These are phyloP conservation scores for Spencermartinsiella europaea DNA, from an alignment of 805 yeast genomes.

Conservation along the genomic window DNA sequence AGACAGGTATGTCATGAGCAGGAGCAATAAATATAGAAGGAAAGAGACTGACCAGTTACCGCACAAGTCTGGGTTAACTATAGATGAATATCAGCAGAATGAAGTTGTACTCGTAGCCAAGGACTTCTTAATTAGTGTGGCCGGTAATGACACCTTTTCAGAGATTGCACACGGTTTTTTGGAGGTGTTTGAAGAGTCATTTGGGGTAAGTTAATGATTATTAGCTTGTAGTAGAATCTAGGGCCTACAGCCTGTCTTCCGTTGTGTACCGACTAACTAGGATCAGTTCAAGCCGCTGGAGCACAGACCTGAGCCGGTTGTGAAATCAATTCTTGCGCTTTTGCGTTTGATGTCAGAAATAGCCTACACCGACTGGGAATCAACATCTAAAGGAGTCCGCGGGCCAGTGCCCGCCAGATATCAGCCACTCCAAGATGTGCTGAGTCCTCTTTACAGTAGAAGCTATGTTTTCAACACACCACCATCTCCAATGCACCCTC, in stretches of 20 bases:
- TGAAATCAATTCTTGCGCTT: constrained; percentile 13
- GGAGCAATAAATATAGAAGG: too few species aligned
- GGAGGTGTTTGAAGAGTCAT: constrained; percentile 8
- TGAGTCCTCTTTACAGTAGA: constrained; percentile 3
- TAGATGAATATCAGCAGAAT: constrained; percentile 14
- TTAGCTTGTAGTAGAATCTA: too few species aligned
- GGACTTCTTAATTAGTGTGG: constrained; percentile 11
- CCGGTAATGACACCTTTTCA: constrained; percentile 16
- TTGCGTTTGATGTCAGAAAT: constrained; percentile 14
- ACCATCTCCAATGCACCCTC: constrained; percentile 6
- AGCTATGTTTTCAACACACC: constrained; percentile 5
- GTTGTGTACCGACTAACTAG: too few species aligned
- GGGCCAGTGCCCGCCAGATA: not conserved
- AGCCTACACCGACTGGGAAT: constrained; percentile 18
- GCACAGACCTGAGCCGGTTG: constrained; percentile 4
- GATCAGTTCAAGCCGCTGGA: constrained; percentile 1
- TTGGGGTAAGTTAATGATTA: constrained; percentile 14
- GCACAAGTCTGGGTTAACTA: constrained; percentile 11
- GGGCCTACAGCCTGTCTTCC: too few species aligned
- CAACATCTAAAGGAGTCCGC: not conserved
- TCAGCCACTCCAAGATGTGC: not conserved
- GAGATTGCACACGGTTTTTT: constrained; percentile 16
- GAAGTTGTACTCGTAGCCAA: constrained; percentile 11
- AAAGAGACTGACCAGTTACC: constrained; percentile 16
- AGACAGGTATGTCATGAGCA: constrained; percentile 15